Conservation (phyloP, 331 rosid genomes). For the Pyrus hybrid region DNA sequence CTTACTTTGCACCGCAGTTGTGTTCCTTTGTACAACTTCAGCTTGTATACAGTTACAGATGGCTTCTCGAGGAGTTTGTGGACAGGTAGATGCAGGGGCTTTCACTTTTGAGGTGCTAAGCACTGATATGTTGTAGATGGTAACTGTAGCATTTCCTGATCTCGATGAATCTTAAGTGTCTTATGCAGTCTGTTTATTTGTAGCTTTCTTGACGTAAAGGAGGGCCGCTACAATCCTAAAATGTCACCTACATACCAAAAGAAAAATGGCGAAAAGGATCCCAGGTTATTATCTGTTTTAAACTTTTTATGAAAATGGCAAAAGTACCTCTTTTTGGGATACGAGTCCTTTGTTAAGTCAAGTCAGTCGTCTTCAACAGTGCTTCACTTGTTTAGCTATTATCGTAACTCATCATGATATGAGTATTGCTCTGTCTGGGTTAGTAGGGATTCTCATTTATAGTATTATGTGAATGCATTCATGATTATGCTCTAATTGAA, state of each 20-base stretch:
- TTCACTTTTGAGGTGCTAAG: slow-evolving; percentile 48
- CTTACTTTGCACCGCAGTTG: slow-evolving; percentile 56
- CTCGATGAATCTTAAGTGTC: no score
- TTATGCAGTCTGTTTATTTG: slow-evolving; percentile 20
- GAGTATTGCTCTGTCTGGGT: not conserved
- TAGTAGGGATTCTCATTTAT: not conserved
- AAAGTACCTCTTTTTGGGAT: not conserved
- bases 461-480: not conserved
- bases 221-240: slow-evolving; percentile 86
- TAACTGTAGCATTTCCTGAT: no score
- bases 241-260: slow-evolving; percentile 87
- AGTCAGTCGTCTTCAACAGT: not conserved
- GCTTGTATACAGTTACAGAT: slow-evolving; percentile 72
- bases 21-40: slow-evolving; percentile 90
- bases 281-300: slow-evolving; percentile 50
- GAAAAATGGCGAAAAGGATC: slow-evolving; percentile 97
- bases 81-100: slow-evolving; percentile 88
- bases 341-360: not conserved
- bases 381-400: not conserved
- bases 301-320: not conserved
- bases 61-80: slow-evolving; percentile 82
- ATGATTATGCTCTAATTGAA: slow-evolving; percentile 12
- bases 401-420: not conserved
- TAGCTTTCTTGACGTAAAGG: slow-evolving; percentile 91
- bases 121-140: slow-evolving; percentile 29